phyloP scores from a whole-genome alignment of 257 asterid species.

The Orobanche coerulescens region DNA sequence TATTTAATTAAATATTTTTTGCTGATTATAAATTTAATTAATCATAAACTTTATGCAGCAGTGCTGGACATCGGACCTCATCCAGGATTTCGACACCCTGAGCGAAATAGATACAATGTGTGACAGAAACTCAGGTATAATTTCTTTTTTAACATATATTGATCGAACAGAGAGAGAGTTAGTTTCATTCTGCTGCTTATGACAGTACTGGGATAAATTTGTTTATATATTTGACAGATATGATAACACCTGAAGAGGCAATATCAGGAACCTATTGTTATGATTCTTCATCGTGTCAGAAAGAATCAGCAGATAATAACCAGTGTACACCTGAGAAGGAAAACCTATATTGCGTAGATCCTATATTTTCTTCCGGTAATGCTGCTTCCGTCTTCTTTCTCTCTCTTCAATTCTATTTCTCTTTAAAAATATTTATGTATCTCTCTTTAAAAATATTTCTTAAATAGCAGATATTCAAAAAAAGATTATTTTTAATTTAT shows the following conservation, averaged over 20 bases:
- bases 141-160: neutral
- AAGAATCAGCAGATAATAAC: conserved; percentile 19
- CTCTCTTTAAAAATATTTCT: conserved; percentile 2
- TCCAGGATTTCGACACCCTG: conserved; percentile 30
- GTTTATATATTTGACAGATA: conserved; percentile 25
- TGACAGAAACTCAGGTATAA: conserved; percentile 26
- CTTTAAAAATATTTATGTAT: neutral
- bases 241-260: conserved; percentile 35
- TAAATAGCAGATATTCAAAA: no score
- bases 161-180: neutral
- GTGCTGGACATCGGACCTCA: conserved; percentile 27
- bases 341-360: conserved; percentile 35
- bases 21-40: neutral
- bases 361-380: conserved; percentile 43
- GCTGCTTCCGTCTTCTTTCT: neutral
- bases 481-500: neutral
- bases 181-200: neutral
- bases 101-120: conserved; percentile 31
- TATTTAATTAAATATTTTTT: neutral
- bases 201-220: neutral
- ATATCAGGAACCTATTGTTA: conserved; percentile 31
- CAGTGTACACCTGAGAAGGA: conserved; percentile 35
- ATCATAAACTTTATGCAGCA: conserved; percentile 22
- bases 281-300: conserved; percentile 39
- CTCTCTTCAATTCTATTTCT: neutral